Percentiles rank a stretch among this genome's conserved stretches.
Evolutionary conservation across 345 rosid genomes (phyloP).

Genomic region (Bruguiera sexangula): DNA sequence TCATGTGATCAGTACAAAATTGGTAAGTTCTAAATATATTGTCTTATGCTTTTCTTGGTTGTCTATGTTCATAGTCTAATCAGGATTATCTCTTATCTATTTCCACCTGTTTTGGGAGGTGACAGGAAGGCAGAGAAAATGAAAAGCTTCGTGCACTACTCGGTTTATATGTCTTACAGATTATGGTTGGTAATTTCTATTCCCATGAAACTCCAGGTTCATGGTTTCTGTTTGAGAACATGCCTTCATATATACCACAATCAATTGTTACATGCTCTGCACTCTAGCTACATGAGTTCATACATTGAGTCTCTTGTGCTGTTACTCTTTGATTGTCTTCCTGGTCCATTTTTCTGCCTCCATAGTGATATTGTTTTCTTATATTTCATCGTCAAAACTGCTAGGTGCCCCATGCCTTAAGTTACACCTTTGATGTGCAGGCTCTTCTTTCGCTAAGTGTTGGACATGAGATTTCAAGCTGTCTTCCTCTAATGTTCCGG

Average conservation of each 20-base stretch:
- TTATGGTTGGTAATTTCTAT: slow-evolving; percentile 52
- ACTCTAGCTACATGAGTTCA: not conserved
- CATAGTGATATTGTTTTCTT: not conserved
- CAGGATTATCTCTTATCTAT: slow-evolving; percentile 3
- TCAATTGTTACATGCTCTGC: not conserved
- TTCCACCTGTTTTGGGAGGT: slow-evolving; percentile 9
- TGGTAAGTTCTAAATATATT: slow-evolving; percentile 42
- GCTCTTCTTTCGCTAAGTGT: slow-evolving; percentile 56
- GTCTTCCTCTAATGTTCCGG: slow-evolving; percentile 38
- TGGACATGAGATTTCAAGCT: slow-evolving; percentile 32
- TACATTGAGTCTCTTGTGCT: not conserved
- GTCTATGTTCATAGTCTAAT: not conserved
- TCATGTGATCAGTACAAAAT: slow-evolving; percentile 42
- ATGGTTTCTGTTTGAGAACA: slow-evolving; percentile 1
- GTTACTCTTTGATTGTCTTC: slow-evolving; percentile 1
- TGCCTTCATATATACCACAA: not conserved
- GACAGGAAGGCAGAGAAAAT: slow-evolving; percentile 50
- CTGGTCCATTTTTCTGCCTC: not conserved
- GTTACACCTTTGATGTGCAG: slow-evolving; percentile 42
- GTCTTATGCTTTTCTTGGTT: slow-evolving; percentile 14
- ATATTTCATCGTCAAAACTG: not conserved
- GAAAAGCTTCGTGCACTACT: slow-evolving; percentile 63
- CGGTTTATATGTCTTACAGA: slow-evolving; percentile 66
- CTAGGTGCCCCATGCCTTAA: slow-evolving; percentile 11
- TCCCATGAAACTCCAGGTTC: slow-evolving; percentile 6